A percentile compares a stretch with the other conserved stretches of the same genome.
These are phyloP conservation scores for Cladophialophora exuberans DNA, from an alignment of 2,329 filamentous ascomycete genomes.

Conservation along the genomic window DNA sequence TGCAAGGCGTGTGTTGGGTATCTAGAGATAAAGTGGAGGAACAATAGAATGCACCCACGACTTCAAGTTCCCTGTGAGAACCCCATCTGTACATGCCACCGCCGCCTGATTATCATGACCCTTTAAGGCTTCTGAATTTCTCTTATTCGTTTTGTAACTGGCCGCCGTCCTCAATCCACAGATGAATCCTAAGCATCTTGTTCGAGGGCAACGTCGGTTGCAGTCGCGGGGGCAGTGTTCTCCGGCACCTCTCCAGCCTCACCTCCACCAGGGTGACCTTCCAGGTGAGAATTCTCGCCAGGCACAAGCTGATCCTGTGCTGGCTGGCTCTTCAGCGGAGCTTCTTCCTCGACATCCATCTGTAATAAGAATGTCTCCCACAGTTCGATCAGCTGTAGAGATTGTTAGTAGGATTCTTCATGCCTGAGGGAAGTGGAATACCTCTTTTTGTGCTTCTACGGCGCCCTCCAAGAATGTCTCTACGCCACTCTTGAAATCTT, in stretches of 20 bases:
- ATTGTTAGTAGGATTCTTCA: constrained; percentile 35
- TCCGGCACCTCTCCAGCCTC: constrained; percentile 8
- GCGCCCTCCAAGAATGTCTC: constrained; percentile 97
- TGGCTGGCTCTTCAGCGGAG: constrained; percentile 31
- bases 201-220: constrained; percentile 32
- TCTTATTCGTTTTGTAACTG: not conserved
- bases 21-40: constrained; percentile 1
- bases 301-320: constrained; percentile 2
- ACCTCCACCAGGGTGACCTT: constrained; percentile 4
- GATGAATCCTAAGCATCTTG: constrained; percentile 27
- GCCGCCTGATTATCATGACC: no score
- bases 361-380: constrained; percentile 99
- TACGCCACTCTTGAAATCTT: constrained; percentile 97
- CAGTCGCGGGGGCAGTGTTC: constrained; percentile 17
- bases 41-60: not conserved
- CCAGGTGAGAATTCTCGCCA: constrained; percentile 1
- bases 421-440: constrained; percentile 48
- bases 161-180: not conserved
- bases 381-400: constrained; percentile 77
- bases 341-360: constrained; percentile 83
- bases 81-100: no score
- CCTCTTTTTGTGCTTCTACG: constrained; percentile 98
- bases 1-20: not conserved
- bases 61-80: no score
- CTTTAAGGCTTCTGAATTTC: not conserved